Conservation (phyloP, 208 protist species). For the Naegleria lovaniensis region DNA sequence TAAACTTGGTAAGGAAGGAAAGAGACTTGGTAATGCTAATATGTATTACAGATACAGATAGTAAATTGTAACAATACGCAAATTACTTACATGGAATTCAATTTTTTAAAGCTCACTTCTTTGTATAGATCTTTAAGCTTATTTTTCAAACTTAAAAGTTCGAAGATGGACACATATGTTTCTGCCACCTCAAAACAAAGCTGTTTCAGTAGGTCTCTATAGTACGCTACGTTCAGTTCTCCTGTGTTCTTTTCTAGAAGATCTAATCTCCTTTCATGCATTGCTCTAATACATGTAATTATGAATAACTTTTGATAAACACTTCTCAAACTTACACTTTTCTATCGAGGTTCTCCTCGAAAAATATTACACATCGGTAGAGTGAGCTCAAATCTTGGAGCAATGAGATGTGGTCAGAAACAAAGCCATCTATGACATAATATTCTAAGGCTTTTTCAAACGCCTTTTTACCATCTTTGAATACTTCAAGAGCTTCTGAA, state of each 20-base stretch:
- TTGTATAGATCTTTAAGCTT: background rate
- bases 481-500: slow-evolving; percentile 56
- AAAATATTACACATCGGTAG: slow-evolving; percentile 49
- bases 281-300: background rate
- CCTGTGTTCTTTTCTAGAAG: background rate
- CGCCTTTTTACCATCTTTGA: slow-evolving; percentile 39
- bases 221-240: background rate
- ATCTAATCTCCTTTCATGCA: background rate
- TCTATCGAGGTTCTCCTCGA: slow-evolving; percentile 56
- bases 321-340: slow-evolving; percentile 29
- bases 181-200: background rate
- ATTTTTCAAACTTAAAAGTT: background rate
- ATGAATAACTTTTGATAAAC: background rate
- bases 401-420: slow-evolving; percentile 72
- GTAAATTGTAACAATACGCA: background rate
- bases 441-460: slow-evolving; percentile 56
- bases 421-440: slow-evolving; percentile 67
- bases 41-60: no score
- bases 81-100: background rate
- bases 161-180: background rate
- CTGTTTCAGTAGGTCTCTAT: background rate
- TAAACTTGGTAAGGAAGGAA: background rate
- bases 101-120: background rate
- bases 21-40: background rate
- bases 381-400: slow-evolving; percentile 43